These are phyloP conservation scores for Trametes punicea DNA, from an alignment of 768 basidiomycete genomes.

Conservation along the genomic window DNA sequence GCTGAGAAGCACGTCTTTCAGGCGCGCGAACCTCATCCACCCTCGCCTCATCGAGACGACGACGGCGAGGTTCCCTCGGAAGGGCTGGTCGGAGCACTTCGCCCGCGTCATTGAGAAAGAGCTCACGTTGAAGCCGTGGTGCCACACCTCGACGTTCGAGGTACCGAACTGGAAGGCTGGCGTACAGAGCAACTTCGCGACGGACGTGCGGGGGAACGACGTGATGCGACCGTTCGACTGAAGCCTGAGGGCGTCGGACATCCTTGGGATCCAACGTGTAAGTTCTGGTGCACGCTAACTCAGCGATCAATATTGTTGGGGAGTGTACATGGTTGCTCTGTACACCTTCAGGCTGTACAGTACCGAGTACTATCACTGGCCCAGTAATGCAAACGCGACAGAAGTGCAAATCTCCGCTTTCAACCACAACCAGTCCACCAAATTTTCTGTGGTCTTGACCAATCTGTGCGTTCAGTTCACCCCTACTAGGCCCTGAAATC, in stretches of 20 bases:
- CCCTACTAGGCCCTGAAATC: too few species aligned
- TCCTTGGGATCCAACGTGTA: not conserved
- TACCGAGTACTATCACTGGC: too few species aligned
- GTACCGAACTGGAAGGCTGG: conserved; percentile 42
- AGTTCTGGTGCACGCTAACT: not conserved
- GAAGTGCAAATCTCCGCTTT: too few species aligned
- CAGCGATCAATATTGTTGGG: too few species aligned
- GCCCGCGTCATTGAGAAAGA: conserved; percentile 43
- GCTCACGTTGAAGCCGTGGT: conserved; percentile 46
- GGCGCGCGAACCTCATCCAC: conserved; percentile 43
- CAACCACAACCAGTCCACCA: too few species aligned
- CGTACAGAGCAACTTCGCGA: conserved; percentile 44
- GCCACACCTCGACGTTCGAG: conserved; percentile 48
- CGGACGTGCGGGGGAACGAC: conserved; percentile 42
- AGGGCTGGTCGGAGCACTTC: conserved; percentile 46
- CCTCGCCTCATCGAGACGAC: conserved; percentile 40
- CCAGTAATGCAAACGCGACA: too few species aligned
- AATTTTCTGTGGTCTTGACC: too few species aligned
- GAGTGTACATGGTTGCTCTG: too few species aligned
- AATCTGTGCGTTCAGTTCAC: too few species aligned
- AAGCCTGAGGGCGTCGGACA: not conserved
- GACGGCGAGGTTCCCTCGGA: conserved; percentile 40
- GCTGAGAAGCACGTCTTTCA: conserved; percentile 14
- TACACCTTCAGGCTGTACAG: too few species aligned
- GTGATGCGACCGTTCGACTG: conserved; percentile 42